A percentile compares a stretch with the other conserved stretches of the same genome.
phyloP scores from a whole-genome alignment of 169 alveolate genomes.

The Plasmodium relictum region DNA sequence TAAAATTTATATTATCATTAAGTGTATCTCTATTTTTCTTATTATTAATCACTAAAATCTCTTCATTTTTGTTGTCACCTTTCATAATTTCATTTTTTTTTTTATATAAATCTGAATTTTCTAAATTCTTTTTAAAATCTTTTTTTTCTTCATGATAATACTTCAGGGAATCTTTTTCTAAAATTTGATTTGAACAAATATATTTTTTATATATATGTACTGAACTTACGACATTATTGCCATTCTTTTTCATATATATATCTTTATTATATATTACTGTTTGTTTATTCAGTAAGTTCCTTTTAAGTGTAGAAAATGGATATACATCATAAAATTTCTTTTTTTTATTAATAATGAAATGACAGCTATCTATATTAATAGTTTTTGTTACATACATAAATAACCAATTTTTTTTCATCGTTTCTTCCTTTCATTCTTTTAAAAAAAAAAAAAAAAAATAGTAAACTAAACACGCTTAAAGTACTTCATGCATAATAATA shows the following conservation, averaged over 20 bases:
- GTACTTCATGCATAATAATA: too few relatives aligned
- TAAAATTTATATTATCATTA: background rate
- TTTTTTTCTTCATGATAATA: background rate
- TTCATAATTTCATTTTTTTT: too few relatives aligned
- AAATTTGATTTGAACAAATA: background rate
- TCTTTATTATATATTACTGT: background rate
- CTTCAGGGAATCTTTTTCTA: background rate
- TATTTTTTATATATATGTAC: conserved; percentile 9
- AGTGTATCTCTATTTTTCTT: background rate
- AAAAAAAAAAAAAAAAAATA: background rate
- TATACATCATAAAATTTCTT: background rate
- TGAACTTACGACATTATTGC: background rate
- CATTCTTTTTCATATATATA: background rate
- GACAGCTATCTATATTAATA: background rate
- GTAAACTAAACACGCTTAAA: too few relatives aligned
- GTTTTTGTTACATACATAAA: background rate
- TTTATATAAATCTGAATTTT: too few relatives aligned
- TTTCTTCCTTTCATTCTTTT: background rate
- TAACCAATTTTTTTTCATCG: background rate
- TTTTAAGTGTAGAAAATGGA: background rate
- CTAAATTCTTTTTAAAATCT: too few relatives aligned
- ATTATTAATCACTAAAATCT: too few relatives aligned
- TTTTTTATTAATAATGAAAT: background rate
- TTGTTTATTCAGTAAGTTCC: background rate
- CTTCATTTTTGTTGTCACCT: too few relatives aligned